Evolutionary conservation across 1,139 yeast genomes (phyloP), one percentile per base, ranked within the genome.

Genomic region (Pichiaceae sp.): DNA sequence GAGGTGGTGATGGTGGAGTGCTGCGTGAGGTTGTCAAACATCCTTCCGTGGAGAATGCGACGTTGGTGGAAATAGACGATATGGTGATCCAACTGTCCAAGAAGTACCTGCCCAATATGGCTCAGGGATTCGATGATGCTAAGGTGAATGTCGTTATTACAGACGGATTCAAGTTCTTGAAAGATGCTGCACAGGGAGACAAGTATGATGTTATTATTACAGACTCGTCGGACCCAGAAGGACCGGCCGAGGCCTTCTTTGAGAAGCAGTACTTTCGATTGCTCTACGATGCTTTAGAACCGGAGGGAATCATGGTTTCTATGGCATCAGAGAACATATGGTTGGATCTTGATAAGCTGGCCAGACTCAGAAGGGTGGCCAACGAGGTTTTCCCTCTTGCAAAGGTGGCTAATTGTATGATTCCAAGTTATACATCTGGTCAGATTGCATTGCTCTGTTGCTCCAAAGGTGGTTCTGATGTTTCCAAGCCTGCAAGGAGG

Each of bases 1-100:
- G 96, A 41, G 96, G 96, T 47, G 96, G 96, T 52, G 96, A 87
- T 56, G 96, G 96, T 52, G 96, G 96, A 59, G 96, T 87, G 40
- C 70, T 87, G 55, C 74, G 96, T 62, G 96, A 87, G 63, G 75
- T 86, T 56, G 83, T 87, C 54, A 87, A 87, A 66, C 96, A 87
- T 63, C 75, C 74, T 38, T 62, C 74, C 42, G 81, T 87, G 42
- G 94, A 85, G 60, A 80, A 78, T 59, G 95, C 94, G 33, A 78
- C 86, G 70, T 69, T 87, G 46, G 85, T 91, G 57, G 96, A 87
- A 63, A 87, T 87, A 52, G 96, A 87, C 57, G 95, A 85, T 64
- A 76, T 86, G 37, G 96, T 87, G 42, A 85, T 86, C 50, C 68
- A 78, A 50, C 78, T 83, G 36, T 75, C 94, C 44, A 86, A 86